Evolutionary conservation across 2,329 filamentous ascomycete genomes (phyloP).

Genomic region (Colletotrichum sp.): DNA sequence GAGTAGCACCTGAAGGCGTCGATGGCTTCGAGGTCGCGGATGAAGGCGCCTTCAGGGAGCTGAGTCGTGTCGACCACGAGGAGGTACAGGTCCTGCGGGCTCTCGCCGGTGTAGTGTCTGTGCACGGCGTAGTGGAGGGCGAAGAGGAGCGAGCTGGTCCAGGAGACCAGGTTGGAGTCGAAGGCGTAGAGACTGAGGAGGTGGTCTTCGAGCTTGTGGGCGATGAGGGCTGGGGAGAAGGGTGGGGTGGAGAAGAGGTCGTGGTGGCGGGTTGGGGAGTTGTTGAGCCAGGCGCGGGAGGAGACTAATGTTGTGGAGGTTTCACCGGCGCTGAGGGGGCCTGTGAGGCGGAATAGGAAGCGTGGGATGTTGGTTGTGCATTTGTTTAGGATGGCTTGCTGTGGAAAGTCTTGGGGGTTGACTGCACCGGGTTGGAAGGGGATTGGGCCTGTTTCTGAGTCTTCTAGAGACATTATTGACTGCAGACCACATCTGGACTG

Average conservation of each 20-base stretch:
- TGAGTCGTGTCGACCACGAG: neutral
- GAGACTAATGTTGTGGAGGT: neutral
- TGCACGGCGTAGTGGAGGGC: neutral
- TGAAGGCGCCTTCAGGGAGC: neutral
- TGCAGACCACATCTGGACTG: rapidly evolving
- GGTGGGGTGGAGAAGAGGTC: neutral
- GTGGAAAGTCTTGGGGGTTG: neutral
- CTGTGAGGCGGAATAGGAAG: neutral
- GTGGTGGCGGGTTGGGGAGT: neutral
- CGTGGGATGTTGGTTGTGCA: neutral
- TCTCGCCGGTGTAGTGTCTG: neutral
- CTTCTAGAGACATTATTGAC: neutral
- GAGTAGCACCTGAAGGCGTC: neutral
- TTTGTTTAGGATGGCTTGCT: neutral
- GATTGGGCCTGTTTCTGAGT: neutral
- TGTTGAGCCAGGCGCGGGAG: neutral
- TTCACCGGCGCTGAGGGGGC: neutral
- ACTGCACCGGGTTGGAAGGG: neutral
- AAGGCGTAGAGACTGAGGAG: neutral
- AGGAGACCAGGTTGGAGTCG: neutral
- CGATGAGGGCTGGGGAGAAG: neutral
- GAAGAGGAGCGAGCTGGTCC: neutral
- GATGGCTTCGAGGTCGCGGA: neutral
- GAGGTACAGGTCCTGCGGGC: neutral
- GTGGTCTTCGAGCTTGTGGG: neutral